Evolutionary conservation across 148 eudicot species (phyloP).

Genomic region (Amaranthus hypochondriacus): DNA sequence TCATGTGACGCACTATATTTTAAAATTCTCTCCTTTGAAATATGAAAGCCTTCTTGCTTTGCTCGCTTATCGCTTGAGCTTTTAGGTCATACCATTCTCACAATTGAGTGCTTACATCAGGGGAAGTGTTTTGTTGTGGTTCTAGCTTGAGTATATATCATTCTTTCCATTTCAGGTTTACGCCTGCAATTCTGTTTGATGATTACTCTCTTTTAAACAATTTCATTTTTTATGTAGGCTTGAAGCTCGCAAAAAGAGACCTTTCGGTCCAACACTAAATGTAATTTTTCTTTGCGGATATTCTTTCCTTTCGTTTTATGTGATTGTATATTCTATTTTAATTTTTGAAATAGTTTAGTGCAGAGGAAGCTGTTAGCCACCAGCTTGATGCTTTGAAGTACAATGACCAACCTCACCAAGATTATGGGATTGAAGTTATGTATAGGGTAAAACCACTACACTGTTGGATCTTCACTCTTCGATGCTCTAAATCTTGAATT

Average conservation of each 20-base stretch:
- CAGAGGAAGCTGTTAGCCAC: constrained; percentile 81
- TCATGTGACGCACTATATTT: no score
- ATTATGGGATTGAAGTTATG: constrained; percentile 95
- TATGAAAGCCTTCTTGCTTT: background rate
- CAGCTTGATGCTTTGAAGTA: constrained; percentile 95
- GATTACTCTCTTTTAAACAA: background rate
- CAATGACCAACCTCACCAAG: constrained; percentile 89
- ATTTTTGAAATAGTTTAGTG: constrained; percentile 67
- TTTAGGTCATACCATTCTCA: background rate
- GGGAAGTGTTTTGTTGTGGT: background rate
- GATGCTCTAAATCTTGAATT: background rate
- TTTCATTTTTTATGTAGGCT: constrained; percentile 48
- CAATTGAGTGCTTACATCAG: background rate
- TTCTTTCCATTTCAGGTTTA: background rate
- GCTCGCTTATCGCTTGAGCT: background rate
- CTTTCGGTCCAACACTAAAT: constrained; percentile 79
- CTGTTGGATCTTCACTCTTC: background rate
- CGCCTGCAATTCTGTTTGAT: background rate
- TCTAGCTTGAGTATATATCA: background rate
- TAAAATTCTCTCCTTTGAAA: background rate
- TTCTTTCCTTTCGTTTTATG: constrained; percentile 1
- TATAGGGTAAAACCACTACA: constrained; percentile 55
- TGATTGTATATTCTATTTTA: constrained; percentile 15
- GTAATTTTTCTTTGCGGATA: constrained; percentile 37
- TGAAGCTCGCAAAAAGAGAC: constrained; percentile 78